A percentile compares a stretch with the other conserved stretches of the same genome.
These are phyloP conservation scores for Meira nashicola DNA, from an alignment of 1,284 basidiomycete genomes.

Conservation along the genomic window DNA sequence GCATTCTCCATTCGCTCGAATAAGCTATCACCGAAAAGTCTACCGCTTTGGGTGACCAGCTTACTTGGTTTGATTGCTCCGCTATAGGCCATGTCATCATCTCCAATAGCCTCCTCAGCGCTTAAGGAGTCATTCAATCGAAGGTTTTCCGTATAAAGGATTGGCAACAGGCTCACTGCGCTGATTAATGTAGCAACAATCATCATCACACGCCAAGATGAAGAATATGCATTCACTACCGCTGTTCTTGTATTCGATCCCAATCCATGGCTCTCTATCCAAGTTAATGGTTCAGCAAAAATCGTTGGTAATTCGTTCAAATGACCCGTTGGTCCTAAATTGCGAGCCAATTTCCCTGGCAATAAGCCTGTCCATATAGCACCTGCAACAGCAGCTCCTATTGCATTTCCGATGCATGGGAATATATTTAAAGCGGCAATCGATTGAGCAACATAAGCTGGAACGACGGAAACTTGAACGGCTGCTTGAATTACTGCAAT, in stretches of 20 bases:
- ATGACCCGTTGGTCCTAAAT: constrained; percentile 1
- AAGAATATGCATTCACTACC: constrained; percentile 15
- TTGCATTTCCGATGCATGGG: constrained; percentile 11
- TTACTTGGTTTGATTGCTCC: not conserved
- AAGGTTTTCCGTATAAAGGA: constrained; percentile 9
- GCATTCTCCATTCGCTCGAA: constrained; percentile 1
- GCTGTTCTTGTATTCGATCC: constrained; percentile 13
- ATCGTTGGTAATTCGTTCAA: not conserved
- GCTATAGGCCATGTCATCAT: not conserved
- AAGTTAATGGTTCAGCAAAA: constrained; percentile 19
- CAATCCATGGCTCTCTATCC: constrained; percentile 15
- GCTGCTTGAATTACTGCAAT: constrained; percentile 14
- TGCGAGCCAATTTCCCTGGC: constrained; percentile 8
- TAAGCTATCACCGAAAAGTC: constrained; percentile 1
- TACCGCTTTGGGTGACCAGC: too few species aligned
- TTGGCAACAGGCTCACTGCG: constrained; percentile 6
- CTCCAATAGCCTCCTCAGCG: not conserved
- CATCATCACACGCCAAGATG: constrained; percentile 14
- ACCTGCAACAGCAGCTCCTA: constrained; percentile 18
- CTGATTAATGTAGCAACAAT: constrained; percentile 9
- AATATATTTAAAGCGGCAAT: constrained; percentile 19
- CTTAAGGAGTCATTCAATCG: constrained; percentile 10
- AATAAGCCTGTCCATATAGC: constrained; percentile 14
- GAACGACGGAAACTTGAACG: constrained; percentile 14
- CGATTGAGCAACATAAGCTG: not conserved